phyloP scores from a whole-genome alignment of 371 early-diverging fungal genomes.

The Lichtheimia ramosa region DNA sequence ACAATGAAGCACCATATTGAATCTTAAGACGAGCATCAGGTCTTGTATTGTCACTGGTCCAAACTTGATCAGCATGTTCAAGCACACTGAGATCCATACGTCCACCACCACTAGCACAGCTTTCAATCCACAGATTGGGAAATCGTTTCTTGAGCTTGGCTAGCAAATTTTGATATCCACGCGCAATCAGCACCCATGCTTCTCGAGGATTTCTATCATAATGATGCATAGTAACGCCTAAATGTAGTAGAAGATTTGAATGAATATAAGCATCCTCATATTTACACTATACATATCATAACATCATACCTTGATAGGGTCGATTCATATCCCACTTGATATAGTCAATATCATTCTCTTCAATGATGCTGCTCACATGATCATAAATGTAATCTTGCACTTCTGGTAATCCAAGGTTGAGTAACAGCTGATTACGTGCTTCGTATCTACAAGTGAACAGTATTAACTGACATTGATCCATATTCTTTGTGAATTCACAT shows the following conservation, averaged over 20 bases:
- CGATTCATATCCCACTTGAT: constrained; percentile 55
- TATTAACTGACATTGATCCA: constrained; percentile 9
- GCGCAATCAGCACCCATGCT: constrained; percentile 24
- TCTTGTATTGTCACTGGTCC: constrained; percentile 41
- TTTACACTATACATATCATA: neutral
- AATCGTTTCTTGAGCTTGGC: constrained; percentile 19
- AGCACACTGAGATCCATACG: constrained; percentile 34
- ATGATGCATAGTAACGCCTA: constrained; percentile 8
- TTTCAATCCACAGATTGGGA: constrained; percentile 31
- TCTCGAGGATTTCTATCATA: constrained; percentile 21
- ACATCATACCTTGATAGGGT: constrained; percentile 17
- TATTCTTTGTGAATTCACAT: neutral
- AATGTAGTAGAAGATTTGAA: too few species aligned
- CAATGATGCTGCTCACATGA: constrained; percentile 15
- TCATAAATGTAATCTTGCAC: constrained; percentile 27
- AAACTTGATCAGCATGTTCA: constrained; percentile 23
- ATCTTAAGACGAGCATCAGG: constrained; percentile 41
- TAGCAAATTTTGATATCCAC: constrained; percentile 22
- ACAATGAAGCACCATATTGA: constrained; percentile 38
- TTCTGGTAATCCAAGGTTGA: constrained; percentile 29
- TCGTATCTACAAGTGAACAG: constrained; percentile 8
- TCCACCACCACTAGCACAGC: constrained; percentile 49
- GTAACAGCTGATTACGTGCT: constrained; percentile 35
- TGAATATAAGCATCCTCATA: neutral
- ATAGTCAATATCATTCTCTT: constrained; percentile 29